phyloP scores from a whole-genome alignment of 169 alveolate genomes.

The Cardiosporidium cionae region DNA sequence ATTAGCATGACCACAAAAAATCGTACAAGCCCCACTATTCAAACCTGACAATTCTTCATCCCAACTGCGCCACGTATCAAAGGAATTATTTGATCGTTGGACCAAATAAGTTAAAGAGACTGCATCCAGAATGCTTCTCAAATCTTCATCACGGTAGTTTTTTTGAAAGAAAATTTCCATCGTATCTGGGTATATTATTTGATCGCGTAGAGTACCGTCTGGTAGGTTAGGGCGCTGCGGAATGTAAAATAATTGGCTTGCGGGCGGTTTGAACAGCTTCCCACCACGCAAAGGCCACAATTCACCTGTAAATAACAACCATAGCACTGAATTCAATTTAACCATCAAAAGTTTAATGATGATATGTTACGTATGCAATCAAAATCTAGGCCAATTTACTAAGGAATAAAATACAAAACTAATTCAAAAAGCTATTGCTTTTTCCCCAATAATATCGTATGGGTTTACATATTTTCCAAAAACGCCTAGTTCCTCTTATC shows the following conservation, averaged over 20 bases:
- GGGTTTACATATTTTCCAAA: no score
- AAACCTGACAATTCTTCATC: neutral
- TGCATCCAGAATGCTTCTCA: constrained; percentile 40
- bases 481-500: no score
- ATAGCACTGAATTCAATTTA: no score
- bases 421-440: no score
- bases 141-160: constrained; percentile 42
- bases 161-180: constrained; percentile 37
- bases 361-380: no score
- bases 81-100: constrained; percentile 15
- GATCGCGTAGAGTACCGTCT: constrained; percentile 68
- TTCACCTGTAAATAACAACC: constrained; percentile 47
- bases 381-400: no score
- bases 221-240: constrained; percentile 80
- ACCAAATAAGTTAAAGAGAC: constrained; percentile 55
- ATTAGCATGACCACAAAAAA: no score
- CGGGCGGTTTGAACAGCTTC: constrained; percentile 50
- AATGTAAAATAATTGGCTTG: constrained; percentile 60
- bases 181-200: constrained; percentile 64
- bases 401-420: no score
- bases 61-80: constrained; percentile 7
- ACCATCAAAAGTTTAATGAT: no score
- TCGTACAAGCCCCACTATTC: no score
- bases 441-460: no score
- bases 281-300: constrained; percentile 77